A percentile compares a stretch with the other conserved stretches of the same genome.
phyloP scores from a whole-genome alignment of 805 yeast genomes.

The Ogataea ramenticola region DNA sequence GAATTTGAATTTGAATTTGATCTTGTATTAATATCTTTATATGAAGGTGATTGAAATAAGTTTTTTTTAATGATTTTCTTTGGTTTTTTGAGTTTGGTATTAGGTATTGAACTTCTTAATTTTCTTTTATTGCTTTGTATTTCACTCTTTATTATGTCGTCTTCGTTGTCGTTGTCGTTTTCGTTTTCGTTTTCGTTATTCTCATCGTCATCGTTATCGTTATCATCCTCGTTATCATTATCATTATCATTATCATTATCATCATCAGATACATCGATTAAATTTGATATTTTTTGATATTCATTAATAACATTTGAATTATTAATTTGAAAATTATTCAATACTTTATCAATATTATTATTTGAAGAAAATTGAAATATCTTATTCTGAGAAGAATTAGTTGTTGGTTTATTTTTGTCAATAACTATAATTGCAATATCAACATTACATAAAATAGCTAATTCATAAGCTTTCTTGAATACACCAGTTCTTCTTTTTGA shows the following conservation, averaged over 20 bases:
- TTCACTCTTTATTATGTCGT: too few species aligned
- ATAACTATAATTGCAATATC: slow-evolving; percentile 87
- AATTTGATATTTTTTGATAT: slow-evolving; percentile 22
- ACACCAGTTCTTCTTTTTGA: slow-evolving; percentile 92
- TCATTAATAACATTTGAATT: slow-evolving; percentile 37
- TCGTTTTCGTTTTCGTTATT: neutral
- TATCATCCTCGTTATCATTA: slow-evolving; percentile 2
- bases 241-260: slow-evolving; percentile 2
- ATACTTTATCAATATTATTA: slow-evolving; percentile 20
- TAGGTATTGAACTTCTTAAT: neutral
- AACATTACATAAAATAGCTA: slow-evolving; percentile 86
- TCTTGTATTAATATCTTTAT: neutral
- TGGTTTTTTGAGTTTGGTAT: neutral
- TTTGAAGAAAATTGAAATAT: slow-evolving; percentile 80
- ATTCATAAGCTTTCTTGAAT: slow-evolving; percentile 79
- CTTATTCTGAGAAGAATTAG: slow-evolving; percentile 24
- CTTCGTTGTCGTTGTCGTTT: neutral
- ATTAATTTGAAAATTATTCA: neutral
- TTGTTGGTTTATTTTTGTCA: slow-evolving; percentile 54
- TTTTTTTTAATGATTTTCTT: neutral
- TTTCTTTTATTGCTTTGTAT: neutral
- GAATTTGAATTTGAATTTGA: slow-evolving; percentile 1
- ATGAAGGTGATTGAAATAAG: too few species aligned
- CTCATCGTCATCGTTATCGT: neutral
- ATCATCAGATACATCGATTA: slow-evolving; percentile 8